These are phyloP conservation scores for Kwoniella europaea DNA, from an alignment of 768 basidiomycete species.

Conservation along the genomic window DNA sequence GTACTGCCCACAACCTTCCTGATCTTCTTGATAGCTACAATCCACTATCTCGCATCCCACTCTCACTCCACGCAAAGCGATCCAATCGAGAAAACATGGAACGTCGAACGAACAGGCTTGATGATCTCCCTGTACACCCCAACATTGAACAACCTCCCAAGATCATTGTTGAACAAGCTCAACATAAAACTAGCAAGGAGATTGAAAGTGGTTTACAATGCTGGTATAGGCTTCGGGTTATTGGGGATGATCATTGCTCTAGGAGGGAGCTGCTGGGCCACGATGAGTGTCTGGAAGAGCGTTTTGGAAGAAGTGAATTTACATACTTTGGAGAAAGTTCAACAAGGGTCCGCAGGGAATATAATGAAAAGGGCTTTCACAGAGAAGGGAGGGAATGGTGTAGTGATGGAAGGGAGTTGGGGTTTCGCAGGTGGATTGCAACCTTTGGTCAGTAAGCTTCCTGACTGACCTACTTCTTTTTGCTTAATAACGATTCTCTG, in stretches of 20 bases:
- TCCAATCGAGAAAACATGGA: slow-evolving; percentile 23
- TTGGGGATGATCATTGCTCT: slow-evolving; percentile 24
- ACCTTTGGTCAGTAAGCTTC: slow-evolving; percentile 21
- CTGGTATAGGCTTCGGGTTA: slow-evolving; percentile 25
- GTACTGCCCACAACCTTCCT: slow-evolving; percentile 30
- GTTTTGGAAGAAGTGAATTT: slow-evolving; percentile 40
- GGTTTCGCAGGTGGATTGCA: slow-evolving; percentile 31
- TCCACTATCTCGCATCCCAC: slow-evolving; percentile 22
- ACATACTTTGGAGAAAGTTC: slow-evolving; percentile 31
- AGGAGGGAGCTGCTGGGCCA: slow-evolving; percentile 30
- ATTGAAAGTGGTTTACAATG: slow-evolving; percentile 31
- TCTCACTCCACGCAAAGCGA: slow-evolving; percentile 5
- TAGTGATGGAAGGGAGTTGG: not conserved
- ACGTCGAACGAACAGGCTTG: slow-evolving; percentile 25
- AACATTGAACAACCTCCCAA: slow-evolving; percentile 33
- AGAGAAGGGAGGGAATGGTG: not conserved
- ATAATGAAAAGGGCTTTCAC: slow-evolving; percentile 12
- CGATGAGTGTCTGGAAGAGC: slow-evolving; percentile 37
- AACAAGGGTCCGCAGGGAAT: not conserved
- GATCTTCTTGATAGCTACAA: slow-evolving; percentile 21
- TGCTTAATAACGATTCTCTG: too few species aligned
- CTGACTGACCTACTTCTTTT: too few species aligned
- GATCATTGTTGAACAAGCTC: slow-evolving; percentile 17
- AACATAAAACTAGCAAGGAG: slow-evolving; percentile 2
- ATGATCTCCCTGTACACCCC: slow-evolving; percentile 36